Percentiles rank a stretch among this genome's conserved stretches.
phyloP scores from a whole-genome alignment of 768 basidiomycete species.

The Mycena vulgaris region DNA sequence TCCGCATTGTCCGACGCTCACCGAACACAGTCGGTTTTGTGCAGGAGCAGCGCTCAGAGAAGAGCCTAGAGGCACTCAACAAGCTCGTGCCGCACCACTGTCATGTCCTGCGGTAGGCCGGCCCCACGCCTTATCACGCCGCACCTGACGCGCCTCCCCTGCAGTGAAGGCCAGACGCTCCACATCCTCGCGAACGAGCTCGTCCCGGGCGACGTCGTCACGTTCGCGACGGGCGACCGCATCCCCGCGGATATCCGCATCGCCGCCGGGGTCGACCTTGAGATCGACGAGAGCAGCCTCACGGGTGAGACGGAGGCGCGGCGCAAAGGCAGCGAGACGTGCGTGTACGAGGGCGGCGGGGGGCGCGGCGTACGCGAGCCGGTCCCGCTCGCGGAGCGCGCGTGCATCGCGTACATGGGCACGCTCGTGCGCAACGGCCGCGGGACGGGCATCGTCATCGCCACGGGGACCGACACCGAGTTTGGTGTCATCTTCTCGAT shows the following conservation, averaged over 20 bases:
- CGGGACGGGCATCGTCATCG: constrained; percentile 90
- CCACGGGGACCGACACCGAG: constrained; percentile 88
- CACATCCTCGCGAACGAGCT: constrained; percentile 96
- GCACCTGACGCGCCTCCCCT: neutral
- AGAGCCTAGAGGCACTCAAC: constrained; percentile 94
- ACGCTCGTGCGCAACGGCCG: constrained; percentile 92
- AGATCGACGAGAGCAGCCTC: constrained; percentile 95
- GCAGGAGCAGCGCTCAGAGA: constrained; percentile 95
- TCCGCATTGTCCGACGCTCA: constrained; percentile 37
- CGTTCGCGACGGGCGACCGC: constrained; percentile 92
- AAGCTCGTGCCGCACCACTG: constrained; percentile 98
- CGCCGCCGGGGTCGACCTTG: constrained; percentile 85
- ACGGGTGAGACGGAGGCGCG: constrained; percentile 94
- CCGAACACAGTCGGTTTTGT: constrained; percentile 84
- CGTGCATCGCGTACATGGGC: constrained; percentile 95
- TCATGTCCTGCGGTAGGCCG: constrained; percentile 77
- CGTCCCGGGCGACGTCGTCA: constrained; percentile 95
- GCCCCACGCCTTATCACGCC: neutral
- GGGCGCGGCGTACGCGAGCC: constrained; percentile 48
- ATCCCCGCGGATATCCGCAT: constrained; percentile 95
- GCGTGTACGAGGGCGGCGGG: constrained; percentile 56
- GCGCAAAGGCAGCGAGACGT: constrained; percentile 74
- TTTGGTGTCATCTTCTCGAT: constrained; percentile 97
- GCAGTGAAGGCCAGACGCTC: constrained; percentile 69
- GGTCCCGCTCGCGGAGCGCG: constrained; percentile 84